Evolutionary conservation across 176 grass and related monocot species (phyloP).

Genomic region (Triticum timopheevii): DNA sequence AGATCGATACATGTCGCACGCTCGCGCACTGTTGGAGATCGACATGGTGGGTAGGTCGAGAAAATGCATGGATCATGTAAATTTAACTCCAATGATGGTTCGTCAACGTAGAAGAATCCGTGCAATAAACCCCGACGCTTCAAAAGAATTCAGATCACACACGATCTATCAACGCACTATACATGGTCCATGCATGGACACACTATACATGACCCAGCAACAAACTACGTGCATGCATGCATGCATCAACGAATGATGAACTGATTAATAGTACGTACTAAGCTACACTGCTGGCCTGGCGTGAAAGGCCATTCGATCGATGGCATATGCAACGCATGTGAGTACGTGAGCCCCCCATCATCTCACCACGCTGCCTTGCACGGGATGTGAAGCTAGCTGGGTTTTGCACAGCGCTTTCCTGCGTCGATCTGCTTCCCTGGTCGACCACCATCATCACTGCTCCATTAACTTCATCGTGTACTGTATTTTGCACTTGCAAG

Average conservation of each 20-base stretch:
- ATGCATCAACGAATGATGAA: not conserved
- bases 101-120: no score
- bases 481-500: conserved; percentile 22
- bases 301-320: not conserved
- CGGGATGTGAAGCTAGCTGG: conserved; percentile 19
- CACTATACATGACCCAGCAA: not conserved
- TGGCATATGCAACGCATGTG: conserved; percentile 16
- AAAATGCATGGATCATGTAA: not conserved
- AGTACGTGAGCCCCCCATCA: conserved; percentile 2
- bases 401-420: not conserved
- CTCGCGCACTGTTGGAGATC: not conserved
- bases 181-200: no score
- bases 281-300: not conserved
- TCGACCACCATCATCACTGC: not conserved
- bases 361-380: not conserved
- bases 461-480: not conserved
- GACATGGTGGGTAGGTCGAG: not conserved
- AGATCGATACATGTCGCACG: not conserved
- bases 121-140: no score
- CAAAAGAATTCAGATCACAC: not conserved
- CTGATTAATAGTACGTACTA: not conserved
- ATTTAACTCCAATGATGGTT: no score
- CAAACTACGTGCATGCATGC: not conserved
- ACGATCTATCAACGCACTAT: not conserved
- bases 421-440: not conserved